These are phyloP conservation scores for Purshia tridentata DNA, from an alignment of 306 rosid species.

Conservation along the genomic window DNA sequence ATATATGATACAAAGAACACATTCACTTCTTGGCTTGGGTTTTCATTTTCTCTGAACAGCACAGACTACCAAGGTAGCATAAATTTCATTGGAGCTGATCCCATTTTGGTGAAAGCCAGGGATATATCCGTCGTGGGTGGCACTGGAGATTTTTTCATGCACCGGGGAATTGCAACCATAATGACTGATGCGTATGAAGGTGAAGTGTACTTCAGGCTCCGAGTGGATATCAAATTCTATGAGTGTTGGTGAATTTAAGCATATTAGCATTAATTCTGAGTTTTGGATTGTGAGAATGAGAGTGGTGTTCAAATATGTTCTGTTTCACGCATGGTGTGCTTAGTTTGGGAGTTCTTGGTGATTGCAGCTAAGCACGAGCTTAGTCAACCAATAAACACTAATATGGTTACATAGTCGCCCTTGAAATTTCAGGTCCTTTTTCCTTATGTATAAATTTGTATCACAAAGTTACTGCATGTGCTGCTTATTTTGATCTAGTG, in stretches of 20 bases:
- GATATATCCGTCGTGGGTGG: constrained; percentile 73
- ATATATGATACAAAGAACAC: constrained; percentile 60
- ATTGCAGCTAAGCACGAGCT: not conserved
- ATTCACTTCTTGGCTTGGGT: constrained; percentile 64
- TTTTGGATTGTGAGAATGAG: not conserved
- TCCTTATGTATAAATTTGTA: not conserved
- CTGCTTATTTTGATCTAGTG: not conserved
- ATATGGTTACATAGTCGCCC: not conserved
- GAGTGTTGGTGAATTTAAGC: constrained; percentile 55
- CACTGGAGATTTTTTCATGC: constrained; percentile 80
- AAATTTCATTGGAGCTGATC: constrained; percentile 67
- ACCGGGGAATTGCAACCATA: constrained; percentile 68
- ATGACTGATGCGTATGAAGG: constrained; percentile 70
- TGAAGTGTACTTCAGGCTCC: constrained; percentile 67
- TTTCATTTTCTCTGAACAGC: constrained; percentile 50
- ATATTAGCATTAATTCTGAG: not conserved
- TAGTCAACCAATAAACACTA: not conserved
- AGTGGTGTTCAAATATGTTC: not conserved
- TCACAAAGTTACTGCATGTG: not conserved
- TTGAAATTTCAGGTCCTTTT: not conserved
- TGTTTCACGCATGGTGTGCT: not conserved
- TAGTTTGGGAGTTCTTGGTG: not conserved
- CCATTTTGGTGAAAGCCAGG: constrained; percentile 45
- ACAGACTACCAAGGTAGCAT: constrained; percentile 50
- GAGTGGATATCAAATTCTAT: constrained; percentile 56